Percentiles rank a stretch among this genome's conserved stretches.
Evolutionary conservation across 805 yeast genomes (phyloP).

Genomic region (Candida chauliodis): DNA sequence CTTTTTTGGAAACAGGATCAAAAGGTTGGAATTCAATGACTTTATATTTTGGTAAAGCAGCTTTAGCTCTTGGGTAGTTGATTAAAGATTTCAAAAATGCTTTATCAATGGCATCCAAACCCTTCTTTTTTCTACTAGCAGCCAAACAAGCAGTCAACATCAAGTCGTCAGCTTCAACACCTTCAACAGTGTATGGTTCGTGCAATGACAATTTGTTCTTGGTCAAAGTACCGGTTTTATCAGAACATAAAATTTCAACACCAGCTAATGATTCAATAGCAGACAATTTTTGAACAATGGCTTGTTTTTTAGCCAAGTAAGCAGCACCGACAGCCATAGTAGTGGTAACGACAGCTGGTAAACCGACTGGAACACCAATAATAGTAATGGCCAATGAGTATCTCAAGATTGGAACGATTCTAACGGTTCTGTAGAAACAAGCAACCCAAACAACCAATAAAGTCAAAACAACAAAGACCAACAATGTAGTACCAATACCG

Average conservation of each 20-base stretch:
- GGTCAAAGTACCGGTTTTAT: conserved; percentile 97
- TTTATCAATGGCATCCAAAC: conserved; percentile 95
- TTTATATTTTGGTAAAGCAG: conserved; percentile 89
- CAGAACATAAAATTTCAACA: conserved; percentile 97
- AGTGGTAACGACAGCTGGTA: conserved; percentile 97
- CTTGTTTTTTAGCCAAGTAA: conserved; percentile 94
- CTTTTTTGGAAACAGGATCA: conserved; percentile 97
- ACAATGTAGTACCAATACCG: conserved; percentile 92
- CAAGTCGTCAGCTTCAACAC: conserved; percentile 92
- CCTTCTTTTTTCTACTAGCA: conserved; percentile 97
- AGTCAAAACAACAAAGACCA: conserved; percentile 84
- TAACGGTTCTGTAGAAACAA: conserved; percentile 88
- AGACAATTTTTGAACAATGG: conserved; percentile 93
- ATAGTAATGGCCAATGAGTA: conserved; percentile 93
- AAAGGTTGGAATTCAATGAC: conserved; percentile 95
- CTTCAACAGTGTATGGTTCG: conserved; percentile 97
- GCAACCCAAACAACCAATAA: conserved; percentile 89
- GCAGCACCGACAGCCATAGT: conserved; percentile 99
- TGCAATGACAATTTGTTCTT: conserved; percentile 93
- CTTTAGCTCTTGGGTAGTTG: conserved; percentile 87
- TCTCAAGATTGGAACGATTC: conserved; percentile 83
- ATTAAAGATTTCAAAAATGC: conserved; percentile 92
- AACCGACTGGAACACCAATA: conserved; percentile 98
- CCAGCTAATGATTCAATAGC: conserved; percentile 97
- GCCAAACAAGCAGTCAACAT: conserved; percentile 98